Evolutionary conservation across 2,329 filamentous ascomycete species (phyloP).

Genomic region (Endothia cerciana): DNA sequence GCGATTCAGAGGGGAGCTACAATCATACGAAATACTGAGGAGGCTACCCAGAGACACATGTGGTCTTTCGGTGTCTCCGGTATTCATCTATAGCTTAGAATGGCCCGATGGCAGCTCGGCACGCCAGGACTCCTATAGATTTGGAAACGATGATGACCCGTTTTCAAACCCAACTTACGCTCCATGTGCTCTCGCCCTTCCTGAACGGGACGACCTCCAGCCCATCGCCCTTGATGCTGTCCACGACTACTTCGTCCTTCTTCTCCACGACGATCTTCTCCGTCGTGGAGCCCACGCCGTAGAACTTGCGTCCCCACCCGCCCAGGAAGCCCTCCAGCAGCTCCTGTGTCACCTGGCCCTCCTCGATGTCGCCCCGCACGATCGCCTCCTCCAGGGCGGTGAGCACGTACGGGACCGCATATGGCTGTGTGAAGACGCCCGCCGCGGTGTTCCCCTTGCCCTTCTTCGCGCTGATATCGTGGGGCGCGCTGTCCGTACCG

Average conservation of each 20-base stretch:
- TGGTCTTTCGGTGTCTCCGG: slow-evolving; percentile 7
- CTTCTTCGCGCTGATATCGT: slow-evolving; percentile 62
- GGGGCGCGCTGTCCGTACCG: slow-evolving; percentile 70
- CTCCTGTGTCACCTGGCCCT: slow-evolving; percentile 58
- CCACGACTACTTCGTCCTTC: slow-evolving; percentile 57
- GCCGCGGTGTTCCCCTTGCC: slow-evolving; percentile 64
- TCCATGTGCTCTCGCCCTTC: slow-evolving; percentile 64
- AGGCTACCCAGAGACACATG: neutral
- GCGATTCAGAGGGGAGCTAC: neutral
- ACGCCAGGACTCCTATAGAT: slow-evolving; percentile 20
- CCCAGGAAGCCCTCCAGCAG: slow-evolving; percentile 59
- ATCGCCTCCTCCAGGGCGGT: slow-evolving; percentile 65
- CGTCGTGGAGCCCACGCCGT: slow-evolving; percentile 54
- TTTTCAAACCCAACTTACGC: slow-evolving; percentile 37
- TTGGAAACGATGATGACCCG: neutral
- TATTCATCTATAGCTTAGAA: slow-evolving; percentile 22
- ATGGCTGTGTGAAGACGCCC: slow-evolving; percentile 80
- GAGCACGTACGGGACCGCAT: slow-evolving; percentile 60
- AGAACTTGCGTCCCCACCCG: slow-evolving; percentile 57
- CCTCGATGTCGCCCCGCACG: slow-evolving; percentile 53
- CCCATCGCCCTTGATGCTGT: slow-evolving; percentile 57
- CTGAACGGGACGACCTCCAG: slow-evolving; percentile 70
- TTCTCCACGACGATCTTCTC: slow-evolving; percentile 61
- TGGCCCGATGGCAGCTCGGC: neutral
- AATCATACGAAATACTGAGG: neutral